phyloP scores from a whole-genome alignment of 495 filamentous ascomycete species.

The Hypoxylon subgilvum region DNA sequence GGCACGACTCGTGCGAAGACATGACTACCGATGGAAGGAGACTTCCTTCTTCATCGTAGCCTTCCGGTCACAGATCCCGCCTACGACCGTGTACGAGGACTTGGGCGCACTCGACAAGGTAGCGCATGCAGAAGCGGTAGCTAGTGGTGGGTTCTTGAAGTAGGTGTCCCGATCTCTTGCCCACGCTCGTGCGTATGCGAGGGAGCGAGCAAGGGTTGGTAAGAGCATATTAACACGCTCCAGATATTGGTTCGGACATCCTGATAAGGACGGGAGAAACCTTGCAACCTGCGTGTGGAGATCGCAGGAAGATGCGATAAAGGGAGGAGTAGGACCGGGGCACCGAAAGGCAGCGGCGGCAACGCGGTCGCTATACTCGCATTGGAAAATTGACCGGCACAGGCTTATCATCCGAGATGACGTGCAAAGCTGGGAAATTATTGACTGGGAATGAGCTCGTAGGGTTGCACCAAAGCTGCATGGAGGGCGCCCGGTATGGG shows the following conservation, averaged over 20 bases:
- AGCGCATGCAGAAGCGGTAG: conserved; percentile 77
- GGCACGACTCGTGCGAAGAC: conserved; percentile 49
- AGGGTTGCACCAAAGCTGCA: conserved; percentile 40
- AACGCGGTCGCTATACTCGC: conserved; percentile 58
- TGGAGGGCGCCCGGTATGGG: conserved; percentile 22
- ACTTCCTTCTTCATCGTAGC: conserved; percentile 80
- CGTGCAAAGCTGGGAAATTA: conserved; percentile 63
- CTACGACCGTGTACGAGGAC: conserved; percentile 63
- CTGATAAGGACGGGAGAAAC: conserved; percentile 68
- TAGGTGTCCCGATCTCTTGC: conserved; percentile 45
- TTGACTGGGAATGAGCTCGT: conserved; percentile 58
- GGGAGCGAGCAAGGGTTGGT: too few species aligned
- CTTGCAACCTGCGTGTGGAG: conserved; percentile 82
- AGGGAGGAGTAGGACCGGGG: conserved; percentile 67
- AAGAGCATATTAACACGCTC: conserved; percentile 34
- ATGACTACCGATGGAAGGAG: conserved; percentile 64
- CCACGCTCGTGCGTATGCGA: conserved; percentile 11
- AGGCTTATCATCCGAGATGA: conserved; percentile 64
- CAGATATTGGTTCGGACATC: conserved; percentile 79
- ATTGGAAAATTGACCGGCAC: conserved; percentile 69
- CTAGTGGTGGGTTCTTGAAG: conserved; percentile 84
- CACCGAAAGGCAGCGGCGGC: conserved; percentile 59
- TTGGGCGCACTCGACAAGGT: conserved; percentile 72
- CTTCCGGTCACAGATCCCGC: conserved; percentile 74
- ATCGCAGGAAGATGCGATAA: conserved; percentile 68